These are phyloP conservation scores for Simplicillium aogashimaense DNA, from an alignment of 2,329 filamentous ascomycete species.

Conservation along the genomic window DNA sequence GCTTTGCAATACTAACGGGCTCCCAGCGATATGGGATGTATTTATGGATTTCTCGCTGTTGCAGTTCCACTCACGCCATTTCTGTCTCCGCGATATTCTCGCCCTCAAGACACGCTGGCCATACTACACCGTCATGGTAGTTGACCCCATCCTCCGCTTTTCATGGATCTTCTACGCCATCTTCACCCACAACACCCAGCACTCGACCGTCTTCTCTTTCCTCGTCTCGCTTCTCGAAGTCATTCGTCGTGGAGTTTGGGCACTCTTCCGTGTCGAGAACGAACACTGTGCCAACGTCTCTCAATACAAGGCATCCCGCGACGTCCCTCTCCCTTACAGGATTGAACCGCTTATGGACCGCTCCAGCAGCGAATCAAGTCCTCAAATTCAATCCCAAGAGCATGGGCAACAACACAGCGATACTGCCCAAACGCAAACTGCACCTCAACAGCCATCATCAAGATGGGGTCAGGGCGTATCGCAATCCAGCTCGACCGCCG, in stretches of 20 bases:
- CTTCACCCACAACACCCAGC: slow-evolving; percentile 68
- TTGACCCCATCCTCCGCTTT: slow-evolving; percentile 81
- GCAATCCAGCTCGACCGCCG: slow-evolving; percentile 11
- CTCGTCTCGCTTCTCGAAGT: slow-evolving; percentile 70
- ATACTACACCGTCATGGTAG: slow-evolving; percentile 77
- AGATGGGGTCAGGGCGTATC: slow-evolving; percentile 4
- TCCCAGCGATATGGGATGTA: slow-evolving; percentile 74
- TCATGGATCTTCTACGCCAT: slow-evolving; percentile 93
- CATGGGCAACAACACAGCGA: slow-evolving; percentile 6
- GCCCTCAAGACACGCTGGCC: slow-evolving; percentile 70
- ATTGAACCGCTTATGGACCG: slow-evolving; percentile 38
- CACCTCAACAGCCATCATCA: not conserved
- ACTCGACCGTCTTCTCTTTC: slow-evolving; percentile 76
- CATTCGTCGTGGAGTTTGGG: slow-evolving; percentile 80
- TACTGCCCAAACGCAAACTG: not conserved
- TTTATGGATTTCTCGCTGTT: slow-evolving; percentile 95
- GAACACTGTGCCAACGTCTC: slow-evolving; percentile 91
- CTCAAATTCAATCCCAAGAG: slow-evolving; percentile 9
- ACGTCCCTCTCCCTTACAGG: slow-evolving; percentile 77
- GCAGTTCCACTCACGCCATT: slow-evolving; percentile 60
- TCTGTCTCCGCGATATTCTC: slow-evolving; percentile 64
- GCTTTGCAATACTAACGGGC: not conserved
- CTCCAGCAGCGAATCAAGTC: slow-evolving; percentile 23
- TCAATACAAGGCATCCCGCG: slow-evolving; percentile 80
- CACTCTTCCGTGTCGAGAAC: slow-evolving; percentile 89